phyloP scores from a whole-genome alignment of 495 filamentous ascomycete genomes.

The Glutinoglossum americanum region DNA sequence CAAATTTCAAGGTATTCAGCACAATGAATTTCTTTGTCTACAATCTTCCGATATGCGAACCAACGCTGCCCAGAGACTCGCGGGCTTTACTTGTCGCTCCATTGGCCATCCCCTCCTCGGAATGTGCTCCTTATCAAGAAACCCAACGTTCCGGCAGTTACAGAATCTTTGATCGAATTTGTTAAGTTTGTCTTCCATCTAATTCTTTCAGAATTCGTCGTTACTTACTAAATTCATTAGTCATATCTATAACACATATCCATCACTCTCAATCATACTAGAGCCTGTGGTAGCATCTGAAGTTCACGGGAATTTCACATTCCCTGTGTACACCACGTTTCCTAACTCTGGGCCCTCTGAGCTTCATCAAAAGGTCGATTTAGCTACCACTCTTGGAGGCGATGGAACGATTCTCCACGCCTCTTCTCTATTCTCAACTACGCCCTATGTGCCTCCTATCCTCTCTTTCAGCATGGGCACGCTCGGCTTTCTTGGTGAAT shows the following conservation, averaged over 20 bases:
- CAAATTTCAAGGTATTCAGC: constrained; percentile 26
- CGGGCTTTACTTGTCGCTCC: constrained; percentile 44
- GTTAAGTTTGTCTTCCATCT: constrained; percentile 23
- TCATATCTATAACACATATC: constrained; percentile 62
- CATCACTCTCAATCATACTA: constrained; percentile 59
- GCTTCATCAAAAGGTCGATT: constrained; percentile 52
- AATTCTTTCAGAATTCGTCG: neutral
- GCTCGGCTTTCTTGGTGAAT: constrained; percentile 84
- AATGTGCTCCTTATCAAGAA: constrained; percentile 88
- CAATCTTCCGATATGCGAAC: neutral
- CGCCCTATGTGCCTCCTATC: constrained; percentile 66
- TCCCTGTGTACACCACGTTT: constrained; percentile 47
- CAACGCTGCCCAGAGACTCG: constrained; percentile 23
- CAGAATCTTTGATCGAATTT: constrained; percentile 52
- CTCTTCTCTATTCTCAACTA: constrained; percentile 73
- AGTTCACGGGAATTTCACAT: constrained; percentile 50
- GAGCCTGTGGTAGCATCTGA: constrained; percentile 51
- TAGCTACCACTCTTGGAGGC: constrained; percentile 75
- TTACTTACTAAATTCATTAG: constrained; percentile 15
- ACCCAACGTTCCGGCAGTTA: constrained; percentile 47
- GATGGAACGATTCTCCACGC: constrained; percentile 91
- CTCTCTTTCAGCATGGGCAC: constrained; percentile 93
- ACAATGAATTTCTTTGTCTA: neutral
- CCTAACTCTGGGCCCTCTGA: neutral
- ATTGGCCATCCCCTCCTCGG: constrained; percentile 74